These are phyloP conservation scores for Ecytonucleospora hepatopenaei DNA, from an alignment of 371 early-diverging fungal genomes.

Conservation along the genomic window DNA sequence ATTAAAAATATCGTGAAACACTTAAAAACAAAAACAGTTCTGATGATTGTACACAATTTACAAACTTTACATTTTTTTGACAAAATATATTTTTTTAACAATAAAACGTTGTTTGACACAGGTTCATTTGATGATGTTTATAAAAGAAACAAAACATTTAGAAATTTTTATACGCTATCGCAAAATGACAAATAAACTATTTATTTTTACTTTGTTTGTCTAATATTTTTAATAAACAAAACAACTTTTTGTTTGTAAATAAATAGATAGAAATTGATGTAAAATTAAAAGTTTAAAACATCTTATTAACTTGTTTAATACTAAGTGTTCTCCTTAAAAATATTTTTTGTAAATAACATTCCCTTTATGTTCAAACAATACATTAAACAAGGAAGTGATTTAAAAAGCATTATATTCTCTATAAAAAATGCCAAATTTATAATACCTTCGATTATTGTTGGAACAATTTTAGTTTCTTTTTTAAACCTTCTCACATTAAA, in stretches of 20 bases:
- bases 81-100: conserved; percentile 47
- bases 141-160: conserved; percentile 2
- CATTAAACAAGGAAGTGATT: neutral
- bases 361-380: neutral
- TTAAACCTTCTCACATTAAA: neutral
- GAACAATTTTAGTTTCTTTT: neutral
- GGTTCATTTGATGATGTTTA: conserved; percentile 6
- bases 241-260: neutral
- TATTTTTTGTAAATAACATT: neutral
- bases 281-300: too few species aligned
- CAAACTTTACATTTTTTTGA: conserved; percentile 63
- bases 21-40: conserved; percentile 63
- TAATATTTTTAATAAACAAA: neutral
- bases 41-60: conserved; percentile 79
- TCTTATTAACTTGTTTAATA: too few species aligned
- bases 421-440: neutral
- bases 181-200: neutral
- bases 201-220: too few species aligned
- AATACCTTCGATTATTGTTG: neutral
- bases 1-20: conserved; percentile 68
- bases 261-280: neutral
- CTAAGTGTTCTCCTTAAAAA: too few species aligned
- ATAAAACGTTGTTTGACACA: conserved; percentile 44
- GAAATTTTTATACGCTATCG: conserved; percentile 8
- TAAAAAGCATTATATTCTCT: neutral